These are phyloP conservation scores for Trichosporon coremiiforme DNA, from an alignment of 1,284 basidiomycete genomes.

Conservation along the genomic window DNA sequence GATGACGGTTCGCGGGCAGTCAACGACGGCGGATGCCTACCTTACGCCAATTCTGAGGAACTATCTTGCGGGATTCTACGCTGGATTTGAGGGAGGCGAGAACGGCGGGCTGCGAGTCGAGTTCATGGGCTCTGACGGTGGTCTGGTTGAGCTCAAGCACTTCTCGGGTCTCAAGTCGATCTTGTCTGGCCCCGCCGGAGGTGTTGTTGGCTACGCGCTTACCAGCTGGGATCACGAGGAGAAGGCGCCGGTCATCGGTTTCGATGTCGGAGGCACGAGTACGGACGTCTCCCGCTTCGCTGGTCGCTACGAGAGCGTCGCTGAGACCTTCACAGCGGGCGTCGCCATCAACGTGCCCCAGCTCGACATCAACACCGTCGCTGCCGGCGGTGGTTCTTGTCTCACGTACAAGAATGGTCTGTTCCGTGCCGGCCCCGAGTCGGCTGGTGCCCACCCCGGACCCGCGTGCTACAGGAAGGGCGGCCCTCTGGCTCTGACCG, in stretches of 20 bases:
- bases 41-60: constrained; percentile 83
- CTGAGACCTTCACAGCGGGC: constrained; percentile 88
- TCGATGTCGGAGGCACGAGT: constrained; percentile 84
- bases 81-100: constrained; percentile 71
- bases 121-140: constrained; percentile 88
- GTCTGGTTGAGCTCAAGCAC: constrained; percentile 73
- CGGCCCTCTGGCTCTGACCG: constrained; percentile 80
- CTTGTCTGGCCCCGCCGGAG: constrained; percentile 57
- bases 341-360: constrained; percentile 86
- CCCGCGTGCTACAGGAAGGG: constrained; percentile 82
- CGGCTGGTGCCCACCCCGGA: constrained; percentile 78
- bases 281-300: constrained; percentile 88
- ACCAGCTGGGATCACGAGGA: constrained; percentile 43
- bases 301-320: constrained; percentile 81
- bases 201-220: constrained; percentile 48
- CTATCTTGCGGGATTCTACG: constrained; percentile 91
- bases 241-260: constrained; percentile 42
- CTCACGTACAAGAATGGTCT: constrained; percentile 77
- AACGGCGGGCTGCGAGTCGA: constrained; percentile 52
- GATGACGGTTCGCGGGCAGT: constrained; percentile 89
- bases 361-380: constrained; percentile 79
- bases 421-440: constrained; percentile 76
- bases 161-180: constrained; percentile 89
- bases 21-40: constrained; percentile 93
- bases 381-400: constrained; percentile 83